These are phyloP conservation scores for Rhodomyrtus tomentosa DNA, from an alignment of 345 rosid genomes.

Conservation along the genomic window DNA sequence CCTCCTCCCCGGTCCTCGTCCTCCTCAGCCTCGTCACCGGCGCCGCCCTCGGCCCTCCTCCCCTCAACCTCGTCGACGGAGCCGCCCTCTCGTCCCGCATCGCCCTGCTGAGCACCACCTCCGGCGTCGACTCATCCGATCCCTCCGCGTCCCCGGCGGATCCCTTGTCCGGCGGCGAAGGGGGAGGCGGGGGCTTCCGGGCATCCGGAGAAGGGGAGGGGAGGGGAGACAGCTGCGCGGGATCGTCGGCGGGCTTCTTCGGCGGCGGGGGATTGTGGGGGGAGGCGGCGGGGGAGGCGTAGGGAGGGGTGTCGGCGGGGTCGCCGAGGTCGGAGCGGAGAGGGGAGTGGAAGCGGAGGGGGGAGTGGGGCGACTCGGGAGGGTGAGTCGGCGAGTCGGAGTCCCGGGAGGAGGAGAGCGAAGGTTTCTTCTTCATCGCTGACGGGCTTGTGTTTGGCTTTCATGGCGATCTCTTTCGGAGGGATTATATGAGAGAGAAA, in stretches of 20 bases:
- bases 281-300: conserved; percentile 47
- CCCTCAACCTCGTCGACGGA: conserved; percentile 15
- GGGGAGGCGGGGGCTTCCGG: not conserved
- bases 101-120: conserved; percentile 25
- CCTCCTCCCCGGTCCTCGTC: conserved; percentile 20
- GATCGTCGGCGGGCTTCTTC: conserved; percentile 25
- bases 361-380: conserved; percentile 60
- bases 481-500: no score
- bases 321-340: conserved; percentile 65
- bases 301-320: conserved; percentile 40
- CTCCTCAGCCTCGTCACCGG: conserved; percentile 14
- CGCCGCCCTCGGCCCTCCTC: conserved; percentile 7
- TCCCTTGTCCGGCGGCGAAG: not conserved
- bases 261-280: conserved; percentile 14
- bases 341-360: conserved; percentile 68
- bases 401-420: conserved; percentile 35
- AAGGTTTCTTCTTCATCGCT: conserved; percentile 29
- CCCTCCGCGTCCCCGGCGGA: conserved; percentile 4
- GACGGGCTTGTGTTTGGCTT: not conserved
- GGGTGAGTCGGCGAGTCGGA: conserved; percentile 26
- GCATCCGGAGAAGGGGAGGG: conserved; percentile 18
- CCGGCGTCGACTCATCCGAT: not conserved
- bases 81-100: conserved; percentile 29
- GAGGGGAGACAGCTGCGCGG: conserved; percentile 32
- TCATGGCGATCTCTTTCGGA: not conserved